Evolutionary conservation across 805 yeast genomes (phyloP), one percentile per base, ranked within the genome.

Genomic region (Nakazawaea pomicola): DNA sequence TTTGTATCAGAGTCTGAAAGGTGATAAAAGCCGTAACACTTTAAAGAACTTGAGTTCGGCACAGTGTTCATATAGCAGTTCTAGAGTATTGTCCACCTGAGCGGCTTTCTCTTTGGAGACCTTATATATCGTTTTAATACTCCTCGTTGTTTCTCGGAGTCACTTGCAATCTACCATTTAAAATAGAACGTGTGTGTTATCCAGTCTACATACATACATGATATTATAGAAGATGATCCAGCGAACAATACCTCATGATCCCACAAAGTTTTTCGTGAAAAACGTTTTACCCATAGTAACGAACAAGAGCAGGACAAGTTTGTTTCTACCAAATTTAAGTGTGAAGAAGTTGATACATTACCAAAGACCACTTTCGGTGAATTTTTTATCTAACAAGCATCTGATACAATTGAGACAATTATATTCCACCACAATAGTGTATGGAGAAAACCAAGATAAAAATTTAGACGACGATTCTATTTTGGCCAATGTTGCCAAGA

Each of bases 401-500:
- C 36, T 20, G 14, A 4, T 36, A 27, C 38, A 37, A 15, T 23
- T 37, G 10, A 36, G 18, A 15, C 33, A 42, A 12, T 29, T 42
- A 15, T 42, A 42, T 23, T 42, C 45, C 1, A 42, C 45, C 2
- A 24, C 29, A 30, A 12, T 19, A 31, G 14, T 17, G 20, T 12
- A 36, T 40, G 3, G 27, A 12, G 14, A 27, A 7, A 16, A 17
- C 15, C 17, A 16, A 14, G 17, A 18, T 6, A 35, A 17, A n/a
- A 18, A 11, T 4, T 21, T 23, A 8, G 41, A 31, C 2, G 41
- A 43, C 5, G 37, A 44, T 28, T 46, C 53, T 27, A 41, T 58
- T 8, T 45, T 69, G 21, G 62, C 58, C 36, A 56, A 62, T 41
- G 72, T 69, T n/a, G 73, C 76, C 5, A 55, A 67, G 23, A 64